Evolutionary conservation across 306 rosid species (phyloP).

Genomic region (Mimosa pudica): DNA sequence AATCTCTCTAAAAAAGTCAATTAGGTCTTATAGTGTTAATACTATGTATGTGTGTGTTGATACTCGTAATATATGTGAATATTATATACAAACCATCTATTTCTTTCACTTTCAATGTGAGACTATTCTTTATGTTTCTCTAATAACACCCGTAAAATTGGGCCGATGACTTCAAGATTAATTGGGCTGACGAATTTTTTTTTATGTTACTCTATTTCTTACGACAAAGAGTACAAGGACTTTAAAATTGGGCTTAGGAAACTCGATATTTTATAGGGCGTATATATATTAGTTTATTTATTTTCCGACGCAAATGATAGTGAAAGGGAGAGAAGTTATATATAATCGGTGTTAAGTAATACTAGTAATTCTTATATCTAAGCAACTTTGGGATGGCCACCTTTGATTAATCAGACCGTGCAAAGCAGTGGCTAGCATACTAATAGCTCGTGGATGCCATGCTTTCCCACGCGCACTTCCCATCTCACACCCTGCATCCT

Average conservation of each 20-base stretch:
- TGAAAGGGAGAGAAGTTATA: not conserved
- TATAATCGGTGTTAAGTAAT: not conserved
- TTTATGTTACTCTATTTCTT: no score
- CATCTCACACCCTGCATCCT: slow-evolving; percentile 1
- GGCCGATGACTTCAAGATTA: no score
- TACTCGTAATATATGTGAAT: no score
- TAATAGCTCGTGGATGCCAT: slow-evolving; percentile 35
- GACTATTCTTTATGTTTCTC: no score
- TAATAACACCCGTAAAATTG: no score
- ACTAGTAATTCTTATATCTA: no score
- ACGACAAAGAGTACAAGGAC: not conserved
- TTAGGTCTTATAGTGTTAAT: no score
- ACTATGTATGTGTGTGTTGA: no score
- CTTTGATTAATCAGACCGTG: slow-evolving; percentile 36
- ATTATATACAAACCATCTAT: no score
- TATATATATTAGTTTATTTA: not conserved
- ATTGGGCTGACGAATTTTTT: no score
- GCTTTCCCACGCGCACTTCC: slow-evolving; percentile 34
- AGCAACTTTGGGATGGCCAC: not conserved
- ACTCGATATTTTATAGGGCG: not conserved
- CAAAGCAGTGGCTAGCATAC: slow-evolving; percentile 3
- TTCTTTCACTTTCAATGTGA: no score
- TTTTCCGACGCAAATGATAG: not conserved
- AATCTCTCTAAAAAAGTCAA: no score
- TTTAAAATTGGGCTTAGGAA: not conserved